Base-by-base conservation (phyloP, 2,329 filamentous ascomycete genomes). In the Aspergillus arachidicola region DNA sequence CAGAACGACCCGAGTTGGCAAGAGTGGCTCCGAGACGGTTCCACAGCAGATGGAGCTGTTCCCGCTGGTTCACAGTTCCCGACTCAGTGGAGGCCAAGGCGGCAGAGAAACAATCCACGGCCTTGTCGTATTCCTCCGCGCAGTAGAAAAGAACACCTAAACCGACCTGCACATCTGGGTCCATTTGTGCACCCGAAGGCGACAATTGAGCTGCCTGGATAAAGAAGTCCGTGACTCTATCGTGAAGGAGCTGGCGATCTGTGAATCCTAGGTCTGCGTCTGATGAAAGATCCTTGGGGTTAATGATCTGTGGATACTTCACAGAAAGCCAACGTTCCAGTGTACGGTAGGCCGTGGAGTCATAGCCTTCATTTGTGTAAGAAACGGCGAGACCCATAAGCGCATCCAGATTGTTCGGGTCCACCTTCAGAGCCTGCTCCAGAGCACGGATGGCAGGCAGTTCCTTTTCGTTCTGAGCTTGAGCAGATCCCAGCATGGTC, bases 381-480 rank as follows among this genome's bases (percentile, higher is more conserved):
- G 92, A 96, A 23, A 99, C 94, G 16, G 94, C 93, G 58, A 99
- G 83, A 1, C 93, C 94, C 94, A 99, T 98, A 53, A 99, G 85
- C 0, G 94, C 94, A 64, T 92, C 87, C 23, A 96, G 85, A 75
- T 97, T 97, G 72, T 88, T 89, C 0, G 93, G 90, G 72, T 98
- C 94, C 32, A 95, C 84, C 78, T 94, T 94, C 67, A 97, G 81
- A 0, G 94, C 93, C 76, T 95, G 91, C 78, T 98, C 94, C 64
- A 98, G 84, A 3, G 95, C 95, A 38, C 95, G 90, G 68, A 99
- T 97, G 2, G 95, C 95, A 0, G 95, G 94, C 10, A 93, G 91
- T 78, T 99, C 95, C 81, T 99, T 99, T 79, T 99, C 95, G 78
- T 99, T 99, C 78, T 99, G 95, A 23, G 95, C 95, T 80, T 99